These are phyloP conservation scores for Podospora pseudocomata DNA, from an alignment of 495 filamentous ascomycete genomes.

Conservation along the genomic window DNA sequence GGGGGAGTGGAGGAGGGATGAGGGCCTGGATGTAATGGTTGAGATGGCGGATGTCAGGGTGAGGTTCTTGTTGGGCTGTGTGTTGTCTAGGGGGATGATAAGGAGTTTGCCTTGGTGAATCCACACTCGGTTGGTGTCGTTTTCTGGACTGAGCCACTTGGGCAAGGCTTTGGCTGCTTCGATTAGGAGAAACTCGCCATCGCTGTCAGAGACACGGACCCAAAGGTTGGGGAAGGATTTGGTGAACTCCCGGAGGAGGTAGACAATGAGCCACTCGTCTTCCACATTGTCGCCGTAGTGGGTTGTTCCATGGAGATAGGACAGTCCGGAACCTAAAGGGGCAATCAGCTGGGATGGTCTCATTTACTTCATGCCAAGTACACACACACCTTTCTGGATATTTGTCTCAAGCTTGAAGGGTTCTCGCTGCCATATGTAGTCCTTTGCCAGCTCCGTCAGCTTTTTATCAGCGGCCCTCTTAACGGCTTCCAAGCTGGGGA, in stretches of 20 bases:
- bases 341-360: background rate
- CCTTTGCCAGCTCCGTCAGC: constrained; percentile 59
- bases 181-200: constrained; percentile 92
- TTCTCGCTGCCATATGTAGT: constrained; percentile 96
- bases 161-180: constrained; percentile 89
- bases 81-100: constrained; percentile 58
- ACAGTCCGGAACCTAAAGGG: constrained; percentile 31
- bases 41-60: constrained; percentile 56
- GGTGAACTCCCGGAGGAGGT: constrained; percentile 79
- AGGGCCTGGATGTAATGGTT: constrained; percentile 52
- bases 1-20: constrained; percentile 58
- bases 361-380: background rate
- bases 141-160: constrained; percentile 87
- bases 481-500: constrained; percentile 62
- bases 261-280: constrained; percentile 96
- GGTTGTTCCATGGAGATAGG: constrained; percentile 64
- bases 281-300: constrained; percentile 91
- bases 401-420: constrained; percentile 57
- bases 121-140: constrained; percentile 83
- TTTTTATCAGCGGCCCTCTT: constrained; percentile 63
- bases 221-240: constrained; percentile 69
- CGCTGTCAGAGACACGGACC: constrained; percentile 77
- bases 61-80: constrained; percentile 42
- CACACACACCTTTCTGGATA: constrained; percentile 55
- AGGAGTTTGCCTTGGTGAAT: constrained; percentile 68